Evolutionary conservation across 116 monocot species (phyloP).

Genomic region (Phalaenopsis hybrid): DNA sequence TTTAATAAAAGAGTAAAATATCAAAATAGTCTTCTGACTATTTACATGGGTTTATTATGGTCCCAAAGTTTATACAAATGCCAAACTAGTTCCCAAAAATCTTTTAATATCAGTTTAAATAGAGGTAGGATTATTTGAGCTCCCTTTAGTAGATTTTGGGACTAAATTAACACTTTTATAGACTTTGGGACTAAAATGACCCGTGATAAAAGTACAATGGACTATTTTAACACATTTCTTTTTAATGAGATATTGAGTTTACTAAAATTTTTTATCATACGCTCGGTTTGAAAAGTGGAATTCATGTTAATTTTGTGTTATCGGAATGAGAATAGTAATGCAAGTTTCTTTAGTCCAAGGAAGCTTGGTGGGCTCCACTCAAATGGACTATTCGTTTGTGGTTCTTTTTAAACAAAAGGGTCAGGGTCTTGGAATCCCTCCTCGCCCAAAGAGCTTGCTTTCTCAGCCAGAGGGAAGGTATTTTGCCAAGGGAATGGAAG

Average conservation of each 20-base stretch:
- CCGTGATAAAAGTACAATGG: too few relatives aligned
- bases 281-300: neutral
- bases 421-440: conserved; percentile 42
- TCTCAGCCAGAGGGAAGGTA: conserved; percentile 25
- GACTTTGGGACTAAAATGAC: too few relatives aligned
- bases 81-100: too few relatives aligned
- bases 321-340: conserved; percentile 32
- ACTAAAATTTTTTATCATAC: neutral
- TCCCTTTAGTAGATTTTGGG: too few relatives aligned
- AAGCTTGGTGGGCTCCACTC: conserved; percentile 50
- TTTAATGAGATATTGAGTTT: neutral
- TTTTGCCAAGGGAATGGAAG: conserved; percentile 66
- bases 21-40: too few relatives aligned
- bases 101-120: too few relatives aligned
- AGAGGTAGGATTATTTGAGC: too few relatives aligned
- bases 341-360: conserved; percentile 66
- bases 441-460: conserved; percentile 40
- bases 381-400: conserved; percentile 84
- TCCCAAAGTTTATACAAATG: too few relatives aligned
- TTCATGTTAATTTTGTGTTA: neutral
- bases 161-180: too few relatives aligned
- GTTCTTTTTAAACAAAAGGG: conserved; percentile 57
- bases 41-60: too few relatives aligned
- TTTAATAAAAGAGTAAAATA: neutral
- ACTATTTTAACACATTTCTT: too few relatives aligned